Evolutionary conservation across 345 rosid species (phyloP).

Genomic region (Gossypium ekmanianum): DNA sequence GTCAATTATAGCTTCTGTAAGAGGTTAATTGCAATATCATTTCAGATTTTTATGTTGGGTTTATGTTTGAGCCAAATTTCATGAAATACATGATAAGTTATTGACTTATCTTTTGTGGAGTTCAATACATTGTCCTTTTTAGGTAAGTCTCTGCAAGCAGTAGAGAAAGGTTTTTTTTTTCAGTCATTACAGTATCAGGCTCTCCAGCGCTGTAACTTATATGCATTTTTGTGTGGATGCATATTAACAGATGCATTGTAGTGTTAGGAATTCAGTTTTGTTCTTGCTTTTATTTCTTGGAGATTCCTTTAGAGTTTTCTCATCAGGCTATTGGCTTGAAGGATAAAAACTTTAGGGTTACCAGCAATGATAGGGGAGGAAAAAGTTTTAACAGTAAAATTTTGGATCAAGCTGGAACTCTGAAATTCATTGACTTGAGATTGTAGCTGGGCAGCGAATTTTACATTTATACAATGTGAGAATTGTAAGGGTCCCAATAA

Average conservation of each 20-base stretch:
- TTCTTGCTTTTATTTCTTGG: not conserved
- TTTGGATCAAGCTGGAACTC: not conserved
- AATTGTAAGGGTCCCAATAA: not conserved
- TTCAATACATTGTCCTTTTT: not conserved
- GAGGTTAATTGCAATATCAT: slow-evolving; percentile 1
- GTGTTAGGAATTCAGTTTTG: not conserved
- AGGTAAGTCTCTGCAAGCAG: not conserved
- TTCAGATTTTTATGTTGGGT: not conserved
- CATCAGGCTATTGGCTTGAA: not conserved
- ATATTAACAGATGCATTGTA: not conserved
- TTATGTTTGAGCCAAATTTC: not conserved
- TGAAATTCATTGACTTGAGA: not conserved
- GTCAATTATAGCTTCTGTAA: not conserved
- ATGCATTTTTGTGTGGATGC: not conserved
- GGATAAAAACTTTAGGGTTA: not conserved
- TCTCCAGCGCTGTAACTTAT: not conserved
- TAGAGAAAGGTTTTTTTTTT: not conserved
- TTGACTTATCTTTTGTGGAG: not conserved
- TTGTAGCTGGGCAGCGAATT: not conserved
- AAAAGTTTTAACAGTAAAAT: not conserved
- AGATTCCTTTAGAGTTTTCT: not conserved
- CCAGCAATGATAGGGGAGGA: not conserved
- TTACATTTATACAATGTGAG: not conserved
- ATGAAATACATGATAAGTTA: not conserved
- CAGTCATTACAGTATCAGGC: not conserved